These are phyloP conservation scores for Neoboletus subvelutipes DNA, from an alignment of 768 basidiomycete genomes.

Conservation along the genomic window DNA sequence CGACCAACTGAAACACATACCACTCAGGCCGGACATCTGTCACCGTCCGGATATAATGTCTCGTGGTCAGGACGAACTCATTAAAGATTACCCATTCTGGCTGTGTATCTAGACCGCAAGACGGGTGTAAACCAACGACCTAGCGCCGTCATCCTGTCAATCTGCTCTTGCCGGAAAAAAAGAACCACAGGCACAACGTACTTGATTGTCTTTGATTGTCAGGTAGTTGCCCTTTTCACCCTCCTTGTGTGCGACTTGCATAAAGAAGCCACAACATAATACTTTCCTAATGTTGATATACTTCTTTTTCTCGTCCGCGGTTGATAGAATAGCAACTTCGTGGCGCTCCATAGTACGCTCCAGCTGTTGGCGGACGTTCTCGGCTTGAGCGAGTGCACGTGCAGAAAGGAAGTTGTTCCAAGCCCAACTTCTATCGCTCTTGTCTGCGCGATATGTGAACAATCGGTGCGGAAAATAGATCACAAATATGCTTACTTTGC, in stretches of 20 bases:
- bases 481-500: constrained; percentile 53
- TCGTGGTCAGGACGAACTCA: constrained; percentile 91
- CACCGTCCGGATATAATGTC: constrained; percentile 88
- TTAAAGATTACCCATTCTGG: constrained; percentile 95
- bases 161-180: not conserved
- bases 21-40: constrained; percentile 87
- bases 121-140: constrained; percentile 56
- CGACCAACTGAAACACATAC: constrained; percentile 41
- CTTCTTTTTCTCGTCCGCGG: constrained; percentile 66
- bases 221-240: constrained; percentile 85
- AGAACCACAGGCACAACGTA: constrained; percentile 27
- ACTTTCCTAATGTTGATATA: constrained; percentile 77
- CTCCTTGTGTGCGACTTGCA: constrained; percentile 96
- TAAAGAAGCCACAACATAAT: constrained; percentile 92
- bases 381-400: constrained; percentile 84
- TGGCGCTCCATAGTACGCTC: constrained; percentile 89
- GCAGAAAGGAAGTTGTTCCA: constrained; percentile 87
- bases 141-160: constrained; percentile 1
- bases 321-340: constrained; percentile 73
- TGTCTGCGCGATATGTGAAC: constrained; percentile 45
- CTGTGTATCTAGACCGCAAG: constrained; percentile 80
- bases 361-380: constrained; percentile 89
- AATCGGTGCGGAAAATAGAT: not conserved
- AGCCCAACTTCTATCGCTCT: constrained; percentile 81
- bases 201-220: constrained; percentile 96